Conservation (phyloP, 495 filamentous ascomycete genomes). For the Durotheca rogersii region DNA sequence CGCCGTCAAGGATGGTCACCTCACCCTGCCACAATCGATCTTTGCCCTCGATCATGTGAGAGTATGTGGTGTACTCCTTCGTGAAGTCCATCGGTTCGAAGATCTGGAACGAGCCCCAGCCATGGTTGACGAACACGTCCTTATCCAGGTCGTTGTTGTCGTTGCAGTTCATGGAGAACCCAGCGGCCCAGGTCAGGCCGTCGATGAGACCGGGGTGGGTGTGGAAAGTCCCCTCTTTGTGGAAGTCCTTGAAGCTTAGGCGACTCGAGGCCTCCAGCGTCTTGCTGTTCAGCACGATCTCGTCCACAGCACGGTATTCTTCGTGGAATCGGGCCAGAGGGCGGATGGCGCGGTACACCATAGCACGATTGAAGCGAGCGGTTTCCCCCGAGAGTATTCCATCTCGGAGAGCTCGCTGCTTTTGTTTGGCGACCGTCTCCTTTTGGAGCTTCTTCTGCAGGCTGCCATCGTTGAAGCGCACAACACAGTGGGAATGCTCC, state of each 20-base stretch:
- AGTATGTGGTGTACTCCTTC: constrained; percentile 57
- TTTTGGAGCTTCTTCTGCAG: constrained; percentile 5
- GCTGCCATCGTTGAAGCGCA: constrained; percentile 37
- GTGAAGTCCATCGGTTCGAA: constrained; percentile 53
- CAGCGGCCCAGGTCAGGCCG: constrained; percentile 48
- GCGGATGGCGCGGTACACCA: constrained; percentile 59
- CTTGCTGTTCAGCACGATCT: constrained; percentile 59
- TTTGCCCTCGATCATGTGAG: constrained; percentile 47
- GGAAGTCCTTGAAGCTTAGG: constrained; percentile 49
- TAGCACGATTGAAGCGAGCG: constrained; percentile 50
- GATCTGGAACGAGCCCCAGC: constrained; percentile 60
- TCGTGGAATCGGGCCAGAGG: constrained; percentile 56
- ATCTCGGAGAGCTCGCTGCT: constrained; percentile 18
- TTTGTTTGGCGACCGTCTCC: constrained; percentile 12
- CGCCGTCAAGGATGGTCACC: constrained; percentile 42
- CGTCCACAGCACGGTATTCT: constrained; percentile 57
- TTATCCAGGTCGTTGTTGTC: constrained; percentile 56
- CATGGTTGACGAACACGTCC: constrained; percentile 63
- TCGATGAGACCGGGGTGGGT: constrained; percentile 57
- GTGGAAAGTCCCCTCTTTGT: constrained; percentile 51
- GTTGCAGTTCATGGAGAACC: constrained; percentile 65
- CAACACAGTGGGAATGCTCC: constrained; percentile 52
- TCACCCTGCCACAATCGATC: constrained; percentile 43
- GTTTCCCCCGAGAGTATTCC: constrained; percentile 38
- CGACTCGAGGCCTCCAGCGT: constrained; percentile 57